Evolutionary conservation across 2,329 filamentous ascomycete species (phyloP).

Genomic region (Thielaviopsis musarum): DNA sequence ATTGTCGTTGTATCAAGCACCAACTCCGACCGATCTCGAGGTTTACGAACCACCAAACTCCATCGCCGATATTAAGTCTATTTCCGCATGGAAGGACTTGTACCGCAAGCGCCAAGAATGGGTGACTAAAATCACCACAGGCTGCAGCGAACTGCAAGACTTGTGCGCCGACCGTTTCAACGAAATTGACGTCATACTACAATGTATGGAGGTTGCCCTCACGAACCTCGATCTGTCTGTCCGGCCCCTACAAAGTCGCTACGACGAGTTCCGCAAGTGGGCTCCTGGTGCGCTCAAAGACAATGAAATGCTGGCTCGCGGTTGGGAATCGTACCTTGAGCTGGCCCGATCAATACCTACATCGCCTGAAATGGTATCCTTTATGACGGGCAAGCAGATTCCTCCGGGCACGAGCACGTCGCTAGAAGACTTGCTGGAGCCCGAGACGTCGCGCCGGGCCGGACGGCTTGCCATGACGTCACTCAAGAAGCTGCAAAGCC

Average conservation of each 20-base stretch:
- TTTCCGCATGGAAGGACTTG: constrained; percentile 75
- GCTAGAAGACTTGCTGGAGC: constrained; percentile 60
- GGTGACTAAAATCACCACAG: constrained; percentile 54
- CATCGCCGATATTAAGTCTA: constrained; percentile 60
- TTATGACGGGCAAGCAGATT: constrained; percentile 37
- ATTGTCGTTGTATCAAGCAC: constrained; percentile 29
- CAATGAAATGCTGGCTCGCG: constrained; percentile 43
- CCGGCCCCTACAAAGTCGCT: constrained; percentile 53
- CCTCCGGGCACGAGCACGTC: constrained; percentile 34
- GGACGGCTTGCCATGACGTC: constrained; percentile 45
- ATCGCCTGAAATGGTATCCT: constrained; percentile 46
- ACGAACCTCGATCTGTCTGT: constrained; percentile 68
- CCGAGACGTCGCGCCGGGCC: constrained; percentile 54
- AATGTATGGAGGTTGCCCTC: constrained; percentile 68
- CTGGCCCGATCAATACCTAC: constrained; percentile 48
- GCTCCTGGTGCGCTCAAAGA: constrained; percentile 49
- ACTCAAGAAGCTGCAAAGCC: constrained; percentile 41
- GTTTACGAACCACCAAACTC: constrained; percentile 54
- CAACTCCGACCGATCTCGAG: constrained; percentile 24
- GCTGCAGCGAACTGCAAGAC: constrained; percentile 48
- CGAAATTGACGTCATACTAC: constrained; percentile 61
- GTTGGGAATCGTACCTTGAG: constrained; percentile 52
- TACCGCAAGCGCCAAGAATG: constrained; percentile 69
- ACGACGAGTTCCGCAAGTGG: constrained; percentile 55
- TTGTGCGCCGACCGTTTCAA: constrained; percentile 47